Evolutionary conservation across 2,329 filamentous ascomycete species (phyloP).

Genomic region (Talaromyces rugulosus): DNA sequence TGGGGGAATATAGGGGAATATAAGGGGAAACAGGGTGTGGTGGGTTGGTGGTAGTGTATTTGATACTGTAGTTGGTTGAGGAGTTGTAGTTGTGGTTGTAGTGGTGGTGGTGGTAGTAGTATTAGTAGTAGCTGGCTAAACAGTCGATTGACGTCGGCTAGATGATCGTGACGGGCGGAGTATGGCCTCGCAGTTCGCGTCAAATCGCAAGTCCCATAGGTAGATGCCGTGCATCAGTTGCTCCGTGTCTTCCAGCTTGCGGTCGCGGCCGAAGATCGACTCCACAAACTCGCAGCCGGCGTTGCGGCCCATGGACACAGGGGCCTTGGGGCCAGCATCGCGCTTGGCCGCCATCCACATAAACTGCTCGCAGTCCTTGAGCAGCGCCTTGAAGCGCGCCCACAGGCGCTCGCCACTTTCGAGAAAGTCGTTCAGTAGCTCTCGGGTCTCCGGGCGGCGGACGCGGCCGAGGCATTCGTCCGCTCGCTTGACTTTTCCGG

Average conservation of each 20-base stretch:
- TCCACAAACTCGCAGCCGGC: conserved; percentile 94
- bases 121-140: background rate
- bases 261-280: conserved; percentile 87
- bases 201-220: conserved; percentile 89
- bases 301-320: conserved; percentile 77
- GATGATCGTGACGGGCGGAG: conserved; percentile 45
- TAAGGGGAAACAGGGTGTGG: too few species aligned
- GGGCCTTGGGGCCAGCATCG: conserved; percentile 59
- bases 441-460: conserved; percentile 66
- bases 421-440: conserved; percentile 86
- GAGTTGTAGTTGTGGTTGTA: background rate
- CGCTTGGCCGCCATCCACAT: conserved; percentile 88
- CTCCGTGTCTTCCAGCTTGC: conserved; percentile 84
- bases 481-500: conserved; percentile 87
- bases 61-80: background rate
- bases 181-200: conserved; percentile 92
- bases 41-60: background rate
- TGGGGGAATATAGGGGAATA: background rate
- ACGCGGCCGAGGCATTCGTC: conserved; percentile 73
- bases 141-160: conserved; percentile 22
- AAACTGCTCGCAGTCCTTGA: conserved; percentile 87
- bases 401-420: conserved; percentile 82
- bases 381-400: conserved; percentile 75
- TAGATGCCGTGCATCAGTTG: conserved; percentile 86
- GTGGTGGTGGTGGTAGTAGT: background rate